These are phyloP conservation scores for Sorghum bicolor DNA, from an alignment of 176 grass and related monocot genomes.

Conservation along the genomic window Sorghum_bicolor_NCBIv3 NC_012870.2:56506001-56506500, in stretches of 20 bases:
- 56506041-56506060: conserved; percentile 20
- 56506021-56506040: conserved; percentile 28
- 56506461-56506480: neutral
- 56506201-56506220: neutral
- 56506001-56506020: neutral
- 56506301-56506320: neutral
- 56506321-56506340: neutral
- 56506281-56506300: neutral
- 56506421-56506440: neutral
- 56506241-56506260: neutral
- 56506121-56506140: conserved; percentile 38
- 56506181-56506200: neutral
- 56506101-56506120: conserved; percentile 38
- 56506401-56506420: neutral
- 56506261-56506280: neutral
- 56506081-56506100: conserved; percentile 32
- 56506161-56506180: conserved; percentile 28
- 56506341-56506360: neutral
- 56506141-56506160: conserved; percentile 32
- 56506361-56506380: neutral
- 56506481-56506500: neutral
- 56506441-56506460: neutral
- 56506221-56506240: neutral
- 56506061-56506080: conserved; percentile 48
- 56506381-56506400: neutral